phyloP scores from a whole-genome alignment of 106 monocot genomes.

The Allium sativum region DNA sequence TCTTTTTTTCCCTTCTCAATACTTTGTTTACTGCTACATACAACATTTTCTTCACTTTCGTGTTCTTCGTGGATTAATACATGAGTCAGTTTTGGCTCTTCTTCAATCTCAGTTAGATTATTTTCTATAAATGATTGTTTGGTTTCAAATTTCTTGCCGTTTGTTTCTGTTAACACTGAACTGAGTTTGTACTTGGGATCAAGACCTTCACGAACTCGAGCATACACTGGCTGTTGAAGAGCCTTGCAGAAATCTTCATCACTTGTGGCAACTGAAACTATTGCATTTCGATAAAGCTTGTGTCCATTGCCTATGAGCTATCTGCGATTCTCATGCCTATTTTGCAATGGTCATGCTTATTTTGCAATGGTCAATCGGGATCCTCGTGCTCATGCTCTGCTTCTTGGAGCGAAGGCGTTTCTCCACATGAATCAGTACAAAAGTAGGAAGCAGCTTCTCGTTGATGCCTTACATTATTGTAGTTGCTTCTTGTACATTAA shows the following conservation, averaged over 20 bases:
- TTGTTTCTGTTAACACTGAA: neutral
- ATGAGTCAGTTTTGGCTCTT: conserved; percentile 11
- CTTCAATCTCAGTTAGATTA: conserved; percentile 22
- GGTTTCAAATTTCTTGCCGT: conserved; percentile 5
- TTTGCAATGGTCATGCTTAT: too few species aligned
- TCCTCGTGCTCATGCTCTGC: too few species aligned
- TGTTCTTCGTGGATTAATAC: neutral
- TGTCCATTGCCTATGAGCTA: conserved; percentile 86
- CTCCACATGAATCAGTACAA: too few species aligned
- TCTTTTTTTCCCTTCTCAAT: neutral
- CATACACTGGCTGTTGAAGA: conserved; percentile 42
- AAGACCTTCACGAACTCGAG: conserved; percentile 29
- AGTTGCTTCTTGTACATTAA: too few species aligned
- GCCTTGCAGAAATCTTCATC: conserved; percentile 32
- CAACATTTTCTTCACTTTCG: neutral
- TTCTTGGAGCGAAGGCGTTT: too few species aligned
- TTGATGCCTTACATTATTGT: too few species aligned
- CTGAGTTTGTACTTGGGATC: conserved; percentile 2
- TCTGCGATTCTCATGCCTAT: too few species aligned
- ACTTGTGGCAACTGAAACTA: conserved; percentile 30
- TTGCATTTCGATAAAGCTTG: conserved; percentile 87
- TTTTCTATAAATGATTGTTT: neutral
- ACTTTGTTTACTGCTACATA: too few species aligned
- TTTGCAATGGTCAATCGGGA: too few species aligned
- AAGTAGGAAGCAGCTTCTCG: too few species aligned